Conservation (phyloP, 257 asterid genomes). For the Solanum virginianum region DNA sequence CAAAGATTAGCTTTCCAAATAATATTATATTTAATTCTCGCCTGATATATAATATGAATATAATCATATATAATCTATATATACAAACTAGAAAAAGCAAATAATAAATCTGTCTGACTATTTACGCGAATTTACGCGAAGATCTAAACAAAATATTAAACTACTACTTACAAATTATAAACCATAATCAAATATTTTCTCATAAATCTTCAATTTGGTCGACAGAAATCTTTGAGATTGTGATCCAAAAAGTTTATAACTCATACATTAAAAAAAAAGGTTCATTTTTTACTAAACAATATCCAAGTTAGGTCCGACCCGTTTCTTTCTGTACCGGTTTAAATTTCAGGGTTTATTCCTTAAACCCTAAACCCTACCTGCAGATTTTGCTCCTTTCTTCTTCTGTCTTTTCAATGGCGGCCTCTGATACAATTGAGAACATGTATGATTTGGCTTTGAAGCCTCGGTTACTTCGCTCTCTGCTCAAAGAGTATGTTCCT, state of each 20-base stretch:
- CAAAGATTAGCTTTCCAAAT: neutral
- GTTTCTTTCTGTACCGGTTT: neutral
- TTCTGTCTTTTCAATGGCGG: slow-evolving; percentile 29
- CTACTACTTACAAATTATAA: neutral
- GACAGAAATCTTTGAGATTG: neutral
- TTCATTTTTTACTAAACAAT: neutral
- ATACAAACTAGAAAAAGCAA: neutral
- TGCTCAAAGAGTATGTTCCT: slow-evolving; percentile 63
- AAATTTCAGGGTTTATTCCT: slow-evolving; percentile 3
- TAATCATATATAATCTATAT: neutral
- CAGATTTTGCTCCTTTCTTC: neutral
- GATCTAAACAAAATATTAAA: neutral
- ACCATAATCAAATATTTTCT: neutral
- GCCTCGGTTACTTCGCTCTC: slow-evolving; percentile 51
- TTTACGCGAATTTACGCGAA: neutral
- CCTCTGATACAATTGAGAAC: slow-evolving; percentile 12
- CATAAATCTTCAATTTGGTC: neutral
- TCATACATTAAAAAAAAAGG: neutral
- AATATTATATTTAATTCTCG: too few species aligned
- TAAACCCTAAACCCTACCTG: slow-evolving; percentile 20
- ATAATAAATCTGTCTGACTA: neutral
- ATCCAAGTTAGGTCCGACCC: neutral
- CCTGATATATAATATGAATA: neutral
- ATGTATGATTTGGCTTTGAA: slow-evolving; percentile 38
- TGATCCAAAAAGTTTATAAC: neutral